Evolutionary conservation across 108 stramenopile species (phyloP).

Genomic region (Skeletonema menzelii): DNA sequence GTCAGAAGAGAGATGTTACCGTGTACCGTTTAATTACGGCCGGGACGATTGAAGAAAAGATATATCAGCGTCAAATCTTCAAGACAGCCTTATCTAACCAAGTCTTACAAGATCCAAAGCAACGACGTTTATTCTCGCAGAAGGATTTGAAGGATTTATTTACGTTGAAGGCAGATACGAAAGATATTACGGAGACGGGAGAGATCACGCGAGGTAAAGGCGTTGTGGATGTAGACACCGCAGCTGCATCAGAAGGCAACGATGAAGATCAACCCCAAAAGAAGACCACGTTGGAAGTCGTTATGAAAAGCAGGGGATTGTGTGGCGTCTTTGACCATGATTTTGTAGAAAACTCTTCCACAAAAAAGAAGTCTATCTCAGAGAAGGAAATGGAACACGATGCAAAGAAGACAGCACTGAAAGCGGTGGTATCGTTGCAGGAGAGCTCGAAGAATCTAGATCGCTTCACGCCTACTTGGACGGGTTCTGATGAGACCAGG

Average conservation of each 20-base stretch:
- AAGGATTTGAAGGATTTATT: conserved; percentile 90
- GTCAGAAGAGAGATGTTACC: conserved; percentile 73
- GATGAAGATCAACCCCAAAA: conserved; percentile 25
- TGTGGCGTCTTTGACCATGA: conserved; percentile 74
- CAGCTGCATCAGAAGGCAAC: conserved; percentile 7
- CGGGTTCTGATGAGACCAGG: conserved; percentile 55
- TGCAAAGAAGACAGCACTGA: conserved; percentile 66
- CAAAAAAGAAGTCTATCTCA: conserved; percentile 47
- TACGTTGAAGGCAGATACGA: conserved; percentile 74
- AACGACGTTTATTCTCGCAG: conserved; percentile 87
- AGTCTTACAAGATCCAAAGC: conserved; percentile 89
- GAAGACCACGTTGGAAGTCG: conserved; percentile 57
- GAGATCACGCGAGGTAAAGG: conserved; percentile 65
- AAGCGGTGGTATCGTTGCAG: conserved; percentile 57
- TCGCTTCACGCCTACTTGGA: conserved; percentile 63
- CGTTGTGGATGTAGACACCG: conserved; percentile 44
- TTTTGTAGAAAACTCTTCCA: conserved; percentile 46
- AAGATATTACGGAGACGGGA: conserved; percentile 70
- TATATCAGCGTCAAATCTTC: conserved; percentile 99
- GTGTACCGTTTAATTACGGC: conserved; percentile 82
- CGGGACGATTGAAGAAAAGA: conserved; percentile 94
- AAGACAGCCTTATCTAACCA: conserved; percentile 94
- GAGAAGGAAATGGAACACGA: conserved; percentile 77
- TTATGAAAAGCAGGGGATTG: conserved; percentile 77
- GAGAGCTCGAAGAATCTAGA: conserved; percentile 49